phyloP scores from a whole-genome alignment of 2,329 filamentous ascomycete species.

The Claviceps sp. region DNA sequence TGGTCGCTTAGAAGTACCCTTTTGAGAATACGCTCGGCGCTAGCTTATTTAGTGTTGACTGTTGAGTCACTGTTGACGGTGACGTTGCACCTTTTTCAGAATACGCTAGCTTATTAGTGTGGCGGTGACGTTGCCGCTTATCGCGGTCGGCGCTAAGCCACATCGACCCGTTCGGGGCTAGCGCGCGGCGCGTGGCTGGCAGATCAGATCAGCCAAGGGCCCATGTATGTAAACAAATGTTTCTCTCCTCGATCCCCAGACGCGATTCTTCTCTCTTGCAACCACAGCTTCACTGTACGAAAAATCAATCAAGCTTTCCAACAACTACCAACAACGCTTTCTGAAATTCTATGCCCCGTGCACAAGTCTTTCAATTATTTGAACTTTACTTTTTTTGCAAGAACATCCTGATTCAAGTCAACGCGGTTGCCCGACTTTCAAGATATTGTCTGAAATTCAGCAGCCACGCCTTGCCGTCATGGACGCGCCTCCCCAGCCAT shows the following conservation, averaged over 20 bases:
- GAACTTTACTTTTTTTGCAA: conserved; percentile 1
- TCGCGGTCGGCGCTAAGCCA: neutral
- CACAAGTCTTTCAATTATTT: neutral
- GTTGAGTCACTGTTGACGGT: neutral
- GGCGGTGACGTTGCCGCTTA: neutral
- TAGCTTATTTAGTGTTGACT: too few relatives aligned
- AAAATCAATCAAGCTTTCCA: neutral
- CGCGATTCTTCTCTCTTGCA: neutral
- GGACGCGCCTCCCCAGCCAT: conserved; percentile 9
- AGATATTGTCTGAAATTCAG: conserved; percentile 3
- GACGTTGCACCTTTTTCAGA: neutral
- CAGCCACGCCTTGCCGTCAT: conserved; percentile 7
- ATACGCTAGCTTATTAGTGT: neutral
- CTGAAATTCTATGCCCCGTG: conserved; percentile 3
- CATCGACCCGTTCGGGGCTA: neutral
- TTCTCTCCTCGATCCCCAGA: neutral
- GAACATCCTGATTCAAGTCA: neutral
- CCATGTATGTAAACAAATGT: conserved; percentile 4
- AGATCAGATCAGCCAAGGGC: neutral
- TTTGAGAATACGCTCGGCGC: neutral
- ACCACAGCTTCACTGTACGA: conserved; percentile 4
- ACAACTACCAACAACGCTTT: conserved; percentile 1
- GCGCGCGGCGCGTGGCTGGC: neutral
- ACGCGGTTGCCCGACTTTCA: conserved; percentile 5
- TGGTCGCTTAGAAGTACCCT: too few relatives aligned